Base-by-base conservation (phyloP, 2,329 filamentous ascomycete genomes). In the Fusarium nygamai region DNA sequence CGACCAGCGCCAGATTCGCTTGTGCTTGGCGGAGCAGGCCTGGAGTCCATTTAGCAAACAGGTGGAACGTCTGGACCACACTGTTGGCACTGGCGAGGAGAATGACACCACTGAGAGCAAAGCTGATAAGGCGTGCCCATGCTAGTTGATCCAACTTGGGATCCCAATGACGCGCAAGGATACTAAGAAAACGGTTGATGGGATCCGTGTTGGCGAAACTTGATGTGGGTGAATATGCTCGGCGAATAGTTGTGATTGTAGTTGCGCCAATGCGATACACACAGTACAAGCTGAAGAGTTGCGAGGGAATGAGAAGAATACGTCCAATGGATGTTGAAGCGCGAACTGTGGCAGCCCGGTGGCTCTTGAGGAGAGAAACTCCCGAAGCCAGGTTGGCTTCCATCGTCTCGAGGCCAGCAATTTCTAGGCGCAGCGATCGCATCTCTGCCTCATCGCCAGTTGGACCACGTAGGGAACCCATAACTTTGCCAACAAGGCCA, bases 111-210 rank as follows among this genome's bases (percentile, higher is more conserved):
- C 92, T 94, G 9, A 97, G 87, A 29, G 94, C 85, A 82, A 97
- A 97, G 67, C 92, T 94, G 74, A 97, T 95, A 79, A 94, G 93
- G 36, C 94, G 92, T 29, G 93, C 92, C 94, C 94, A 97, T 16
- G 93, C 93, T 17, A 91, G 88, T 78, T 94, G 93, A 83, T 97
- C 93, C 33, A 97, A 88, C 69, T 92, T 90, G 6, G 93, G 93
- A 79, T 97, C 93, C 89, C 93, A 95, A 83, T 97, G 93, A 64
- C 92, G 92, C 8, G 93, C 94, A 24, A 97, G 84, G 19, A 97
- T 87, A 10, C 93, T 93, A 14, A 97, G 89, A 70, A 96, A 88
- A 73, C 94, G 93, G 84, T 93, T 97, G 80, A 97, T 93, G 2
- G 94, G 94, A 80, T 97, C 95, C 22, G 91, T 92, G 61, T 90